Evolutionary conservation across 345 rosid genomes (phyloP), one percentile per base, ranked within the genome.

Genomic region (Reutealis trisperma): DNA sequence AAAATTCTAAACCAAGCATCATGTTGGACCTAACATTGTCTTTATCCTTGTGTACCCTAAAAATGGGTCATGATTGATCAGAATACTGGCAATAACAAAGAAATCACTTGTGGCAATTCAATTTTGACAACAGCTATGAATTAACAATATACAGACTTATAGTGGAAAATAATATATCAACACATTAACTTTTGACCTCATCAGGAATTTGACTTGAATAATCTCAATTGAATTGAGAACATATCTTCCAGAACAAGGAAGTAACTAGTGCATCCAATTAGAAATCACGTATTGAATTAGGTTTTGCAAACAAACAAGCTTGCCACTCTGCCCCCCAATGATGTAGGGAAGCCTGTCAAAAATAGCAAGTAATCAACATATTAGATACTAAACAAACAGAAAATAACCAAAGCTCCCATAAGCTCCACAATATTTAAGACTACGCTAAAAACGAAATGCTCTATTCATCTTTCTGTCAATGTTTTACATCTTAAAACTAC

Each of bases 291-390:
- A 78, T 52, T 68, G 47, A 70, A 69, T 58, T 51, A 55, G 67
- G 47, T 68, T 70, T 76, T 70, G 63, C 67, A 81, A 80, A 78
- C 71, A 57, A 82, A 80, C 66, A 60, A 52, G 76, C 77, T 78
- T 72, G 78, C 77, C 61, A 63, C 52, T 77, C 87, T 81, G 79
- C 81, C 81, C 82, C 88, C 86, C 81, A 83, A 67, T 58, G 24
- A 60, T 69, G 81, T 82, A 79, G 84, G 89, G 87, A 86, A 86
- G 84, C 84, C 87, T 73, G 84, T 80, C 78, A 79, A 80, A 81
- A 79, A 84, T 81, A 55, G 71, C 81, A 68, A 55, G 83, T 60
- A 73, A 73, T 42, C 57, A 70, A 54, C 13, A 59, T 27, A 77
- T 83, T 55, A 81, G 85, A 80, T 71, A 27, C 10, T 21, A 58